Evolutionary conservation across 345 rosid species (phyloP), one percentile per base, ranked within the genome.

Genomic region (Abelmoschus esculentus): DNA sequence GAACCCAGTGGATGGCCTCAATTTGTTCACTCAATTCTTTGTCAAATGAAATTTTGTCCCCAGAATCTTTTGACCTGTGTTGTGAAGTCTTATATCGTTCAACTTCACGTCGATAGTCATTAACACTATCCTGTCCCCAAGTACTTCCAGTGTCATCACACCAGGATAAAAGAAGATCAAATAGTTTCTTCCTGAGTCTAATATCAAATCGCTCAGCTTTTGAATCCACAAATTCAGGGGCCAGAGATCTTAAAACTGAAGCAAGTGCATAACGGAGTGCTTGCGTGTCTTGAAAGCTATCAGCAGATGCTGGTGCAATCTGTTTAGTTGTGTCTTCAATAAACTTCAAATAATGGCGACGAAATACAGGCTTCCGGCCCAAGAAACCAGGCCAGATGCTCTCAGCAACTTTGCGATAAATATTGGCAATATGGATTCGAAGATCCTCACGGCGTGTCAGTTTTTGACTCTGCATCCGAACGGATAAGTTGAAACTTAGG

Each of bases 1-100:
- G 75, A 93, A 93, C 98, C 98, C 97, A 95, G 77, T 95, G 99
- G 61, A 91, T 88, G 60, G 96, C 92, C 86, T 95, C 98, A 36
- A 91, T 72, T 80, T 90, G 99, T 78, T 95, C 99, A 67, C 80
- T 90, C 79, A 95, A 76, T 77, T 95, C 99, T 81, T 83, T 90
- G 83, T 95, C 98, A 78, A 95, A 91, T 79, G 96, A 91, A 73
- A 95, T 80, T 80, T 87, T 95, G 80, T 95, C 99, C 19, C 81
- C 80, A 42, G 99, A 95, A 78, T 95, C 99, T 89, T 95, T 95
- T 55, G 98, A 90, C 60, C 98, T 83, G 76, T 91, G 97, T 79
- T 88, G 99, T 1, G 98, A 95, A 73, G 96, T 73, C 81, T 95
- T 95, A 74, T 95, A 95, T 5, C 96, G 96, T 78, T 95, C 99